Evolutionary conservation across 1,139 yeast genomes (phyloP).

Genomic region (Nakaseomyces delphensis): DNA sequence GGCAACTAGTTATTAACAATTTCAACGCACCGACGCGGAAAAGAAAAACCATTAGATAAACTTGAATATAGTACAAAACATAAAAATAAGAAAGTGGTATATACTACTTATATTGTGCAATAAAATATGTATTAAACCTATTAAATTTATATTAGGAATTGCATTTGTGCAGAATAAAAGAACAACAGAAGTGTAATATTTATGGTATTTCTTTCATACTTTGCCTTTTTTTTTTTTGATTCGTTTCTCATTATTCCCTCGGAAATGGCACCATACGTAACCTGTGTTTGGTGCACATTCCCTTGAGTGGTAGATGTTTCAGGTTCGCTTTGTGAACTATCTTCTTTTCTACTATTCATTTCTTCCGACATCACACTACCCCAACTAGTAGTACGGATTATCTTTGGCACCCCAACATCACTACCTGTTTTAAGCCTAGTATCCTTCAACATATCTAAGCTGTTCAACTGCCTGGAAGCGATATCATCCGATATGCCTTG

Average conservation of each 20-base stretch:
- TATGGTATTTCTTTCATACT: slow-evolving; percentile 10
- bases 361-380: slow-evolving; percentile 25
- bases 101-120: background rate
- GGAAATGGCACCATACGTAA: slow-evolving; percentile 25
- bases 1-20: too few species aligned
- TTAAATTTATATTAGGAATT: background rate
- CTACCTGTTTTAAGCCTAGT: background rate
- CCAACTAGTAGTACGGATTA: slow-evolving; percentile 24
- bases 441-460: slow-evolving; percentile 7
- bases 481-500: background rate
- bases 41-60: too few species aligned
- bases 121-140: background rate
- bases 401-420: slow-evolving; percentile 8
- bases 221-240: slow-evolving; percentile 9
- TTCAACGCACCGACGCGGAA: too few species aligned
- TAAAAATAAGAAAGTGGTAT: too few species aligned
- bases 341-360: background rate
- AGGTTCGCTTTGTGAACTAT: background rate
- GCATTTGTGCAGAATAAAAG: too few species aligned
- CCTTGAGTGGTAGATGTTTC: background rate
- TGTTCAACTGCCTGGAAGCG: slow-evolving; percentile 1
- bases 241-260: slow-evolving; percentile 11
- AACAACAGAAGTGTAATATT: too few species aligned
- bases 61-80: too few species aligned
- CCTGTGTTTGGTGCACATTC: slow-evolving; percentile 29